These are phyloP conservation scores for Collybia sordida DNA, from an alignment of 768 basidiomycete species.

Conservation along the genomic window DNA sequence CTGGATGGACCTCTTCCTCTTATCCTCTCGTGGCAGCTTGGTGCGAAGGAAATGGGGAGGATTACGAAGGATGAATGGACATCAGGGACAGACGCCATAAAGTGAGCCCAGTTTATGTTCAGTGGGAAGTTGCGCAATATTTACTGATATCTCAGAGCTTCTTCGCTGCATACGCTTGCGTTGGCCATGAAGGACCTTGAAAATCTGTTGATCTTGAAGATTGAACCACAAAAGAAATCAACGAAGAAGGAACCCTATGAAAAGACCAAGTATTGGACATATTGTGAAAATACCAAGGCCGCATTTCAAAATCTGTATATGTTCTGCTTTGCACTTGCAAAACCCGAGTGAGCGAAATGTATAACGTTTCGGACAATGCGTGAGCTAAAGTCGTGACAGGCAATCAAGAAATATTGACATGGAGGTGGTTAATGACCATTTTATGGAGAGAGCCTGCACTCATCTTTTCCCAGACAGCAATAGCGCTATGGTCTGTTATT, in stretches of 20 bases:
- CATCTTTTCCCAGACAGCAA: conserved; percentile 50
- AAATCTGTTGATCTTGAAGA: conserved; percentile 52
- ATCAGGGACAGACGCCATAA: conserved; percentile 44
- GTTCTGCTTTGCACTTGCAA: conserved; percentile 71
- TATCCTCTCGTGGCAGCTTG: conserved; percentile 74
- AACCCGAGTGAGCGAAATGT: conserved; percentile 61
- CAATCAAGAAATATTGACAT: conserved; percentile 78
- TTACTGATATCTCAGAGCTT: conserved; percentile 26
- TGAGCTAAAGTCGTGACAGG: conserved; percentile 30
- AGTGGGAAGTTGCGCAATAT: background rate
- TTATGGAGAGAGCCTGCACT: background rate
- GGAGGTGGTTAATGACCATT: conserved; percentile 51
- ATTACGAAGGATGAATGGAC: conserved; percentile 70
- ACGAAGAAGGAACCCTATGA: conserved; percentile 56
- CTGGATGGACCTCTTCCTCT: conserved; percentile 74
- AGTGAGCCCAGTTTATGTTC: conserved; percentile 24
- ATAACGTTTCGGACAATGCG: background rate
- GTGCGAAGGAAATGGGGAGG: conserved; percentile 71
- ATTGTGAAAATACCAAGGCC: conserved; percentile 45
- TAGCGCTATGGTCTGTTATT: conserved; percentile 75
- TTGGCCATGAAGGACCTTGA: conserved; percentile 61
- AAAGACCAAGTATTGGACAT: conserved; percentile 46
- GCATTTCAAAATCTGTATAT: conserved; percentile 67
- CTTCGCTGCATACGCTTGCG: conserved; percentile 47
- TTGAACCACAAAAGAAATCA: conserved; percentile 39